Conservation (phyloP, 441 rosid species). For the Macaranga tanarius region DNA sequence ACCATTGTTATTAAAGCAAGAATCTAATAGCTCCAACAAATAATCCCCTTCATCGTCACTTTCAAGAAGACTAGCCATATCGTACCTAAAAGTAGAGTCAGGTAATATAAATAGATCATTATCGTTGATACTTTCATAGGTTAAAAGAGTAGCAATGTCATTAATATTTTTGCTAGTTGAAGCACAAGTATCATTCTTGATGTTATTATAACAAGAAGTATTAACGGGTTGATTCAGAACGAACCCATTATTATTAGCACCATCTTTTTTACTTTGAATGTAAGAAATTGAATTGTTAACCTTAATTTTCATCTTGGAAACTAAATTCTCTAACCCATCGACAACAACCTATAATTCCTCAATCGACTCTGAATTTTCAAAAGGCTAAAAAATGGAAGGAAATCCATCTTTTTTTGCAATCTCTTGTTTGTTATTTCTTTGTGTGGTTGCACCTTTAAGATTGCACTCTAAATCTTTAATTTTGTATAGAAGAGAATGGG, state of each 20-base stretch:
- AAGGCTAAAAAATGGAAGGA: background rate
- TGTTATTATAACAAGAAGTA: background rate
- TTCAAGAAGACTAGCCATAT: too few species aligned
- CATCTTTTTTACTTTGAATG: background rate
- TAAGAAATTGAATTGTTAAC: background rate
- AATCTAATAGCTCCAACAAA: too few species aligned
- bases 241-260: background rate
- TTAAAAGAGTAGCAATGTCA: too few species aligned
- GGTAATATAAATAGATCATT: too few species aligned
- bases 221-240: background rate
- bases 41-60: too few species aligned
- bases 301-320: background rate
- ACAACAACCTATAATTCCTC: constrained; percentile 10
- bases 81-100: too few species aligned
- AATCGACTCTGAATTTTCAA: background rate
- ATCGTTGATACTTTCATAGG: too few species aligned
- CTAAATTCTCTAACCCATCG: background rate
- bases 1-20: too few species aligned
- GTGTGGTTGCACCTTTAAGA: background rate
- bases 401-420: background rate
- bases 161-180: too few species aligned
- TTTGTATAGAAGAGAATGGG: background rate
- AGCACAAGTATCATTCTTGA: too few species aligned
- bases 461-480: background rate
- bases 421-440: background rate